Evolutionary conservation across 805 yeast genomes (phyloP).

Genomic region (Yamadazyma phyllophila): DNA sequence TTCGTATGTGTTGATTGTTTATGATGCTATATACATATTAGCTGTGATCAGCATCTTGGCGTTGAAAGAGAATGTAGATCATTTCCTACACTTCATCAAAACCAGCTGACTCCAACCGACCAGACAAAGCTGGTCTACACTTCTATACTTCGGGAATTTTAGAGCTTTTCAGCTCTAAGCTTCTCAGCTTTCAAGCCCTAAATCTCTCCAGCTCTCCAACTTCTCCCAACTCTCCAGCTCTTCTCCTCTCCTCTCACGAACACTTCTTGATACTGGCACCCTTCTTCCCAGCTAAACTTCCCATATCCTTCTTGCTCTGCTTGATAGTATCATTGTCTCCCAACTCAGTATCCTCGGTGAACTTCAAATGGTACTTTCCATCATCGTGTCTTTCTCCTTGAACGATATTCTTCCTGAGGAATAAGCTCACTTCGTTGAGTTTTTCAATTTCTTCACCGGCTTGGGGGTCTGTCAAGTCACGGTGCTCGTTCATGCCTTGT

Average conservation of each 20-base stretch:
- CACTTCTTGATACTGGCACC: conserved; percentile 8
- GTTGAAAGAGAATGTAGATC: too few species aligned
- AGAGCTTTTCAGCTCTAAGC: neutral
- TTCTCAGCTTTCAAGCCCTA: neutral
- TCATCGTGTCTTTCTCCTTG: conserved; percentile 63
- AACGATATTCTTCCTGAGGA: conserved; percentile 74
- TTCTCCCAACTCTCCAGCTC: too few species aligned
- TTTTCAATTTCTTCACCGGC: conserved; percentile 45
- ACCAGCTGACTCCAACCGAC: too few species aligned
- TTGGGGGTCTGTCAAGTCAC: conserved; percentile 17
- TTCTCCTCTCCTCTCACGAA: neutral
- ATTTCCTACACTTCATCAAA: too few species aligned
- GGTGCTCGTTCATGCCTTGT: conserved; percentile 46
- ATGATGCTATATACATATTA: neutral
- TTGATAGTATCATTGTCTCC: conserved; percentile 87
- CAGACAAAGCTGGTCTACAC: too few species aligned
- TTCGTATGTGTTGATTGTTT: neutral
- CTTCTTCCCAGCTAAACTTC: conserved; percentile 55
- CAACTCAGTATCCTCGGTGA: conserved; percentile 79
- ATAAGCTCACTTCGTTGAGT: conserved; percentile 67
- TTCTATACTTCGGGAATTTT: too few species aligned
- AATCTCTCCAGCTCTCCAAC: too few species aligned
- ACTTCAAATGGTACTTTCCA: conserved; percentile 55
- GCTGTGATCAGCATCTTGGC: too few species aligned
- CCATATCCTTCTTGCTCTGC: conserved; percentile 42